Conservation (phyloP, 768 basidiomycete species). For the Auricularia sp. region DNA sequence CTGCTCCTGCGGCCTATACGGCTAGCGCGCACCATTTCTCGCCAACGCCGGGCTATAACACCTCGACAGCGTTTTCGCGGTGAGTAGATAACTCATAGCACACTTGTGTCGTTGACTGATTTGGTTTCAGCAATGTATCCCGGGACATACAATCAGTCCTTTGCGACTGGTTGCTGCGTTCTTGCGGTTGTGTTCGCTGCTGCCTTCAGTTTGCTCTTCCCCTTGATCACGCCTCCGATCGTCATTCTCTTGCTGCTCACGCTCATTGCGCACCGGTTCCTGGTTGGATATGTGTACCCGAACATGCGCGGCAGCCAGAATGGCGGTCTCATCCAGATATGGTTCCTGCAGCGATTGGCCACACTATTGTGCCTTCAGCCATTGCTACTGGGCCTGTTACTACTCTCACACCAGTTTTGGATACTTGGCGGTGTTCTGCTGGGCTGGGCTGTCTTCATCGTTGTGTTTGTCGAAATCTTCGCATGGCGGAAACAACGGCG, state of each 20-base stretch:
- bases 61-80: slow-evolving; percentile 74
- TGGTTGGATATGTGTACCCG: slow-evolving; percentile 69
- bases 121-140: slow-evolving; percentile 53
- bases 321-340: slow-evolving; percentile 64
- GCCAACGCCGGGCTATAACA: slow-evolving; percentile 53
- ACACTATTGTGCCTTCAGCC: slow-evolving; percentile 67
- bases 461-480: slow-evolving; percentile 54
- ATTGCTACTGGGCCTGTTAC: slow-evolving; percentile 60
- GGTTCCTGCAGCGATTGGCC: slow-evolving; percentile 64
- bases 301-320: slow-evolving; percentile 59
- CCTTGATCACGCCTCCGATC: slow-evolving; percentile 64
- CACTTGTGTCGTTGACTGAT: no score
- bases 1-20: slow-evolving; percentile 63
- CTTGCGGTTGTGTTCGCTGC: slow-evolving; percentile 65
- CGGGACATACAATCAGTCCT: slow-evolving; percentile 57
- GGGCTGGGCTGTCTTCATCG: slow-evolving; percentile 42
- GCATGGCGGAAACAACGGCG: slow-evolving; percentile 38
- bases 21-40: slow-evolving; percentile 45
- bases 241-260: slow-evolving; percentile 54
- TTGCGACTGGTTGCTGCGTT: slow-evolving; percentile 54
- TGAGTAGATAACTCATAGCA: slow-evolving; percentile 22
- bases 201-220: slow-evolving; percentile 66
- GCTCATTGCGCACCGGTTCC: slow-evolving; percentile 69
- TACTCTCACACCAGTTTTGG: slow-evolving; percentile 60
- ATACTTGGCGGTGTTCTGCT: slow-evolving; percentile 57